Conservation (phyloP, 1,139 yeast genomes). For the Candida tropicalis region DNA sequence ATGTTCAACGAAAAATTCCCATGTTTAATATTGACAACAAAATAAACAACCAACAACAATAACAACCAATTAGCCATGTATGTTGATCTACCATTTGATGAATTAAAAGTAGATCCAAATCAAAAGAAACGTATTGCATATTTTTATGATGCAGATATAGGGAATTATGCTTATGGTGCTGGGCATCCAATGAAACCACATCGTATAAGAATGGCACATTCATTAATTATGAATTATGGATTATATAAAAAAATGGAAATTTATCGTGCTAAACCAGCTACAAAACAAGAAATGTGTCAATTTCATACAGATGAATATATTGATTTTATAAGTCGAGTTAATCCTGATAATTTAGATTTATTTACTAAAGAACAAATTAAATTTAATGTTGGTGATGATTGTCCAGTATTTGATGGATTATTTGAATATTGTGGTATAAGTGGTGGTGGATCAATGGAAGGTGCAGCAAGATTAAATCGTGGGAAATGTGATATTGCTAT, state of each 20-base stretch:
- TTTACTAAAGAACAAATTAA: slow-evolving; percentile 91
- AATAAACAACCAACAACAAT: background rate
- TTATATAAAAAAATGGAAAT: slow-evolving; percentile 97
- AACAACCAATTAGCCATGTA: slow-evolving; percentile 30
- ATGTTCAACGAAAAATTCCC: slow-evolving; percentile 2
- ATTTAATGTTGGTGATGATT: slow-evolving; percentile 96
- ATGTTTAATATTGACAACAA: background rate
- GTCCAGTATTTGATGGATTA: slow-evolving; percentile 96
- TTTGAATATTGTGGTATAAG: slow-evolving; percentile 85
- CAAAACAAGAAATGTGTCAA: slow-evolving; percentile 98
- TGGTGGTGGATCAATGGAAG: slow-evolving; percentile 94
- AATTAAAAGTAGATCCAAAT: slow-evolving; percentile 41
- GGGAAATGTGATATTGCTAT: slow-evolving; percentile 94
- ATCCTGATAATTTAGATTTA: slow-evolving; percentile 91
- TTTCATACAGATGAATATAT: slow-evolving; percentile 97
- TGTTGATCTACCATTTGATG: slow-evolving; percentile 50
- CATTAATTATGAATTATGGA: slow-evolving; percentile 95
- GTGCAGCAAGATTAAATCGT: slow-evolving; percentile 79
- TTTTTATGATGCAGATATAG: slow-evolving; percentile 76
- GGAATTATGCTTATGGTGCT: slow-evolving; percentile 96
- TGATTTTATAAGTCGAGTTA: slow-evolving; percentile 88
- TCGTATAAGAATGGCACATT: slow-evolving; percentile 98
- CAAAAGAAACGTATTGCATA: slow-evolving; percentile 49
- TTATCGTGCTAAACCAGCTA: slow-evolving; percentile 95
- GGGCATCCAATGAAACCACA: slow-evolving; percentile 99